Conservation (phyloP, 257 asterid species). For the Plantago major region DNA sequence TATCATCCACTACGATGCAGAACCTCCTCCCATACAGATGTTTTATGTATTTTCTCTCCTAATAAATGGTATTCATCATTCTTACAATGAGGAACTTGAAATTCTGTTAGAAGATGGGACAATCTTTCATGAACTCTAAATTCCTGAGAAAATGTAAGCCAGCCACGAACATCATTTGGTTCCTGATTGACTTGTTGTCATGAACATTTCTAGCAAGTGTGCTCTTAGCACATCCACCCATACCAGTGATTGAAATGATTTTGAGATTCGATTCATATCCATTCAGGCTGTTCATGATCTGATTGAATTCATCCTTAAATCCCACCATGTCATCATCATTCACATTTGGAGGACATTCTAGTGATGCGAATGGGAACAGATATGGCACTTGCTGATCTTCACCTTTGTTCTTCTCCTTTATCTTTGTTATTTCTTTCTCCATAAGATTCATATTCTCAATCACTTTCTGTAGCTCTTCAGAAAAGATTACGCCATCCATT, state of each 20-base stretch:
- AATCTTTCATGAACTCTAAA: background rate
- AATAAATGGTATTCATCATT: background rate
- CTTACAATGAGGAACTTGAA: background rate
- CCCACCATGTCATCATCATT: background rate
- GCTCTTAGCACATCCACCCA: conserved; percentile 29
- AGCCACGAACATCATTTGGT: background rate
- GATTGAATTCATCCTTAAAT: background rate
- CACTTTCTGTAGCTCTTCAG: background rate
- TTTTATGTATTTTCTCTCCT: conserved; percentile 9
- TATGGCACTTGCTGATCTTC: background rate
- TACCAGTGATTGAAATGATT: conserved; percentile 14
- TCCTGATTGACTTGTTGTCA: background rate
- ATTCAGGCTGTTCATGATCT: background rate
- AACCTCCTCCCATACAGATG: conserved; percentile 8
- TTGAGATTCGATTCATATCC: background rate
- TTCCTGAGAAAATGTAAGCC: conserved; percentile 22
- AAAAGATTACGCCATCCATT: background rate
- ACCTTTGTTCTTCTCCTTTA: background rate
- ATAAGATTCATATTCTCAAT: background rate
- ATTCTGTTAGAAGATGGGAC: background rate
- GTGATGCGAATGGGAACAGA: background rate
- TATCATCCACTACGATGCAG: conserved; percentile 5
- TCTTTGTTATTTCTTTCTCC: background rate
- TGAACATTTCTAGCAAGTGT: conserved; percentile 25
- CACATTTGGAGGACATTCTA: background rate